These are phyloP conservation scores for Leishmania aethiopica DNA, from an alignment of 208 protist genomes.

Conservation along the genomic window DNA sequence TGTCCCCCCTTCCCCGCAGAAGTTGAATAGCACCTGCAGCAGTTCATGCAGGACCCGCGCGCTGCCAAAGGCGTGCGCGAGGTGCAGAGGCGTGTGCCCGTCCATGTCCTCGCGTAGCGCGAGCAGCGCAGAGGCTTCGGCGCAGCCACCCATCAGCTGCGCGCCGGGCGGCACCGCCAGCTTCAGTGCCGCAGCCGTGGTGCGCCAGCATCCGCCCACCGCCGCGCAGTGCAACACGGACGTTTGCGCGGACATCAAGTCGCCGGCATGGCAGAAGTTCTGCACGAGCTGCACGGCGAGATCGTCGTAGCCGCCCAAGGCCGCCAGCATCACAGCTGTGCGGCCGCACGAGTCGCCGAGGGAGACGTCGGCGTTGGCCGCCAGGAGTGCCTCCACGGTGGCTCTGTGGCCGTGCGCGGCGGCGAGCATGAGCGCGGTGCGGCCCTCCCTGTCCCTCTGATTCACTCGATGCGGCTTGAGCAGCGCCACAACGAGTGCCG, in stretches of 20 bases:
- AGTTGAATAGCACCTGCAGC: slow-evolving; percentile 38
- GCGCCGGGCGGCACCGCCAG: slow-evolving; percentile 18
- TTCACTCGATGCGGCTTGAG: slow-evolving; percentile 47
- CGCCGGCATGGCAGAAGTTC: slow-evolving; percentile 48
- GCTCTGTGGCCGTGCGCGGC: slow-evolving; percentile 51
- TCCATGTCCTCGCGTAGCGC: slow-evolving; percentile 51
- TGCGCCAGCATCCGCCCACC: slow-evolving; percentile 54
- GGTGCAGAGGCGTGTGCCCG: slow-evolving; percentile 66
- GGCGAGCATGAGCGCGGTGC: slow-evolving; percentile 80
- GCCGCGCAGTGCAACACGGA: slow-evolving; percentile 81
- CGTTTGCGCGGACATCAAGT: slow-evolving; percentile 51
- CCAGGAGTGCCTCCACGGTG: slow-evolving; percentile 70
- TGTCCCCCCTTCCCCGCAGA: slow-evolving; percentile 7
- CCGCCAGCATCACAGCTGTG: slow-evolving; percentile 79
- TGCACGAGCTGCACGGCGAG: slow-evolving; percentile 63
- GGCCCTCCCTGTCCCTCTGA: slow-evolving; percentile 47
- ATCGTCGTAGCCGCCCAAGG: slow-evolving; percentile 58
- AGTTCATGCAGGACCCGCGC: slow-evolving; percentile 52
- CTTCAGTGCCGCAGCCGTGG: slow-evolving; percentile 42
- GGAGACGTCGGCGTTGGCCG: slow-evolving; percentile 51
- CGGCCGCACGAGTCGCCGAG: slow-evolving; percentile 42
- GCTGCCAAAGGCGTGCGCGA: slow-evolving; percentile 73
- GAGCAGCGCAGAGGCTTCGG: slow-evolving; percentile 19
- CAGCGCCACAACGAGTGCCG: slow-evolving; percentile 41
- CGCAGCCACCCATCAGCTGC: slow-evolving; percentile 25